Evolutionary conservation across 2,329 filamentous ascomycete species (phyloP), one percentile per base, ranked within the genome.

Genomic region (Zasmidium cellare): DNA sequence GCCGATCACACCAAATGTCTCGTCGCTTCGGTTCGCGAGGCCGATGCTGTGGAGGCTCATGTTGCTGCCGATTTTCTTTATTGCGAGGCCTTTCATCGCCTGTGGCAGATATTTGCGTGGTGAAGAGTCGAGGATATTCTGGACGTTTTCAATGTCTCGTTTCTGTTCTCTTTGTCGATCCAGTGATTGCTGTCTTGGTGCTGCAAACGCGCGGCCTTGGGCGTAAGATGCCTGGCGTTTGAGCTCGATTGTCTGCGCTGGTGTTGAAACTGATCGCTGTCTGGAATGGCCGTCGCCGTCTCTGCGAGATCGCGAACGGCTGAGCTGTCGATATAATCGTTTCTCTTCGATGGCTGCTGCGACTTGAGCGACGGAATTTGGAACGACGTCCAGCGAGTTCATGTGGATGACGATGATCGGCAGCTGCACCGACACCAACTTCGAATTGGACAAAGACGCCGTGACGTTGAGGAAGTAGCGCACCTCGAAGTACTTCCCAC

Each of bases 341-440:
- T 81, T 82, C 58, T 82, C 79, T 67, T 83, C 80, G 22, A 83
- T 82, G 3, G 81, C 80, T 23, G 80, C 79, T 25, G 81, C 80
- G 2, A 84, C 81, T 69, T 83, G 81, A 3, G 80, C 81, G 7
- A 81, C 78, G 1, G 78, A 79, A 55, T 83, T 84, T 18, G 82
- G 81, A 9, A 82, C 75, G 7, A 84, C 79, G 56, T 84, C 82
- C 46, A 84, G 74, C 0, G 81, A 83, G 60, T 83, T 84, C 75
- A 83, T 83, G 63, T 83, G 82, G 41, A 84, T 81, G 52, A 84
- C 74, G 2, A 82, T 81, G 54, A 84, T 80, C 3, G 82, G 82
- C 46, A 84, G 68, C 60, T 84, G 82, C 6, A 84, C 77, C 9
- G 77, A 77, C 19, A 83, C 75, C n/a, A 78, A 66, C 66, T 80